phyloP scores from a whole-genome alignment of 805 yeast species.

The Saccharomycopsis microspora region DNA sequence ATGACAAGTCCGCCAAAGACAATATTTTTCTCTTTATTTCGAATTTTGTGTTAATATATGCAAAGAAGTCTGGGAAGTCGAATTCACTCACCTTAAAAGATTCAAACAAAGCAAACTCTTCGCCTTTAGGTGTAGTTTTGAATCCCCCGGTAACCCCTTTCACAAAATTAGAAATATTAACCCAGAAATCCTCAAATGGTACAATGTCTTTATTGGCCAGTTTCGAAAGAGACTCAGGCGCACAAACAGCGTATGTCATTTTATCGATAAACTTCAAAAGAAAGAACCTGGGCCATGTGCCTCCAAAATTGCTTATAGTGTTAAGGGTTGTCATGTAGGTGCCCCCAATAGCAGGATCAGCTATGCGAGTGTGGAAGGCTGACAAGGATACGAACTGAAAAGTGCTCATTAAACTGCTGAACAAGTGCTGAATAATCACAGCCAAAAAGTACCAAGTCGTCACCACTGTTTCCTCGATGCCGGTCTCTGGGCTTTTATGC shows the following conservation, averaged over 20 bases:
- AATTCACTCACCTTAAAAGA: slow-evolving; percentile 1
- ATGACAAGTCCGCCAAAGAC: neutral
- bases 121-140: slow-evolving; percentile 1
- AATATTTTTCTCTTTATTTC: neutral
- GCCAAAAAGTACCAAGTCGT: slow-evolving; percentile 46
- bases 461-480: slow-evolving; percentile 26
- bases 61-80: slow-evolving; percentile 1
- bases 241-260: slow-evolving; percentile 59
- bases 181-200: slow-evolving; percentile 5
- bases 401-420: slow-evolving; percentile 88
- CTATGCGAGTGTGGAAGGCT: slow-evolving; percentile 90
- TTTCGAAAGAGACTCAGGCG: slow-evolving; percentile 19
- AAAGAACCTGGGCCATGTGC: slow-evolving; percentile 92
- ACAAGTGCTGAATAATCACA: slow-evolving; percentile 71
- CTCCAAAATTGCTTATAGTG: slow-evolving; percentile 87
- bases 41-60: neutral
- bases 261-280: slow-evolving; percentile 71
- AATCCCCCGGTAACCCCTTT: neutral
- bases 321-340: slow-evolving; percentile 96
- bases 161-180: slow-evolving; percentile 2
- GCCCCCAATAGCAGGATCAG: slow-evolving; percentile 94
- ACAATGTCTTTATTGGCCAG: slow-evolving; percentile 11
- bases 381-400: slow-evolving; percentile 90
- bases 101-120: slow-evolving; percentile 1
- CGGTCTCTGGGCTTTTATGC: slow-evolving; percentile 22